phyloP scores from a whole-genome alignment of 495 filamentous ascomycete genomes.

The Penicillium samsonianum region DNA sequence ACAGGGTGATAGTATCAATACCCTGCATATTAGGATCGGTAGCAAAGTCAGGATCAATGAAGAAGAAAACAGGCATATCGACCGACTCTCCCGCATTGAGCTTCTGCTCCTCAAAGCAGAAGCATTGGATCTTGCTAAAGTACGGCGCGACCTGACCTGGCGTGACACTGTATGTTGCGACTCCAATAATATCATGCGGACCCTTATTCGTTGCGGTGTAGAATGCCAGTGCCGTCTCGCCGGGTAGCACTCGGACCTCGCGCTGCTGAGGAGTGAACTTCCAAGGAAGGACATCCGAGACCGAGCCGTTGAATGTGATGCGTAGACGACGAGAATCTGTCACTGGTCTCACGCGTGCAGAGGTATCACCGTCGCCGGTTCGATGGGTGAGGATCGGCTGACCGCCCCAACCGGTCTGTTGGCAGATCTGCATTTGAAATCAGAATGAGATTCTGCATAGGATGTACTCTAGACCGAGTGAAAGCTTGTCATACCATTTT shows the following conservation, averaged over 20 bases:
- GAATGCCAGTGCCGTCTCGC: conserved; percentile 96
- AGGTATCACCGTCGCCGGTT: conserved; percentile 60
- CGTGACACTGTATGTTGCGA: conserved; percentile 96
- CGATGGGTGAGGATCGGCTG: conserved; percentile 86
- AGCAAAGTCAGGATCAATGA: conserved; percentile 93
- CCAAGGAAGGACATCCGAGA: conserved; percentile 94
- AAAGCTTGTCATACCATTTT: conserved; percentile 69
- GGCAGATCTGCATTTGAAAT: conserved; percentile 70
- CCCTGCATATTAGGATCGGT: conserved; percentile 90
- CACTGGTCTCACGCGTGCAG: conserved; percentile 76
- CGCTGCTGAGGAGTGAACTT: conserved; percentile 97
- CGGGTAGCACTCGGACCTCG: conserved; percentile 91
- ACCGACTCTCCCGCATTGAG: conserved; percentile 94
- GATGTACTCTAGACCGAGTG: neutral
- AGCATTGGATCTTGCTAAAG: conserved; percentile 99
- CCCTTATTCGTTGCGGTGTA: conserved; percentile 95
- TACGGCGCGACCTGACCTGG: conserved; percentile 95
- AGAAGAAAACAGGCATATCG: conserved; percentile 99
- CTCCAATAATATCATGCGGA: conserved; percentile 90
- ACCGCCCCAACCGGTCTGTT: conserved; percentile 93
- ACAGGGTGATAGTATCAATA: conserved; percentile 91
- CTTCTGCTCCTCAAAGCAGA: conserved; percentile 97
- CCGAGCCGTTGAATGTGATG: conserved; percentile 93
- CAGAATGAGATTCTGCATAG: neutral
- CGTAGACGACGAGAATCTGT: conserved; percentile 79